phyloP scores from a whole-genome alignment of 768 basidiomycete species.

The Mycena galericulata region DNA sequence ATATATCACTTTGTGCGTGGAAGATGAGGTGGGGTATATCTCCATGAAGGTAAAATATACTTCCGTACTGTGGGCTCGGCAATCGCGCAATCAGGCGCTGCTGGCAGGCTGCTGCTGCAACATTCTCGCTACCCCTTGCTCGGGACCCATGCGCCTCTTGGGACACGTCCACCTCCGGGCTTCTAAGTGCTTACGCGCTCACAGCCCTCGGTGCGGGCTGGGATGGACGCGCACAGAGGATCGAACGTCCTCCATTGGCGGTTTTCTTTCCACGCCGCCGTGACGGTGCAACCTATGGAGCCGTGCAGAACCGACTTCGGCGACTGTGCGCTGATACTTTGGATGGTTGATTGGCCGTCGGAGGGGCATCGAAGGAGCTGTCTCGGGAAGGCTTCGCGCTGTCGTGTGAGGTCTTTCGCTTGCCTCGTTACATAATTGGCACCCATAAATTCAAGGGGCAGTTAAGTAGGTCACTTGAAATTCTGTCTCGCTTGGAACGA shows the following conservation, averaged over 20 bases:
- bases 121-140: background rate
- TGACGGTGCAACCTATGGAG: background rate
- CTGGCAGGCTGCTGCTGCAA: too few species aligned
- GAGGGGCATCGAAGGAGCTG: background rate
- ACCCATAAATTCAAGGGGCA: background rate
- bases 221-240: too few species aligned
- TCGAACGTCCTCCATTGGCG: too few species aligned
- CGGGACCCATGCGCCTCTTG: background rate
- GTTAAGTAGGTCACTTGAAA: background rate
- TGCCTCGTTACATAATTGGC: background rate
- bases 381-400: too few species aligned
- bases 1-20: too few species aligned
- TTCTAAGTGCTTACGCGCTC: too few species aligned
- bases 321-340: background rate
- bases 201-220: too few species aligned
- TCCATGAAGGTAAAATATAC: background rate
- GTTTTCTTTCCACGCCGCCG: constrained; percentile 1
- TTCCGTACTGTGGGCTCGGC: constrained; percentile 6
- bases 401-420: background rate
- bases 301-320: background rate
- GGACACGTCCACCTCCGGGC: background rate
- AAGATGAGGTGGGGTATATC: too few species aligned
- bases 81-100: constrained; percentile 8
- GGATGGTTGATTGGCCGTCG: background rate
- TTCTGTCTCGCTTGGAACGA: background rate